Conservation (phyloP, 768 basidiomycete genomes). For the Rhizopogon vulgaris region DNA sequence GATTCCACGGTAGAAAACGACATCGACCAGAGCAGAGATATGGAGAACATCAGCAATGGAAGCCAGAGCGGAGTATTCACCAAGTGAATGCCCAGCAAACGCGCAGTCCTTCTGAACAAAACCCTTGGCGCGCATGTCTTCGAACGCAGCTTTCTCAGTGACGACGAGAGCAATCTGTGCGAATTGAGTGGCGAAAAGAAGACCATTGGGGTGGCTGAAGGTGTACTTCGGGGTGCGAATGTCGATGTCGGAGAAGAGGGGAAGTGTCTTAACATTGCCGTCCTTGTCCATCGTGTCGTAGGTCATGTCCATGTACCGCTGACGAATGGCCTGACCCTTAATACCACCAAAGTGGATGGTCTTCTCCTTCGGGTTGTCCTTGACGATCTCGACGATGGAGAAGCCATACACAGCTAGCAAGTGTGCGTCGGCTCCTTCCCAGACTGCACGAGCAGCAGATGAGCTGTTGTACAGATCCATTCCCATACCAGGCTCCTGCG, state of each 20-base stretch:
- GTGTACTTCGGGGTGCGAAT: conserved; percentile 93
- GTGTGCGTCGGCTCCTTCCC: conserved; percentile 95
- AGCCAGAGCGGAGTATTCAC: conserved; percentile 97
- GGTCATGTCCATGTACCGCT: conserved; percentile 99
- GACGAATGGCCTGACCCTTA: conserved; percentile 96
- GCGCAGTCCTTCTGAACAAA: conserved; percentile 89
- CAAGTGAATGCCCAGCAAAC: conserved; percentile 96
- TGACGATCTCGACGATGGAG: conserved; percentile 98
- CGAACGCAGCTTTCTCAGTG: conserved; percentile 96
- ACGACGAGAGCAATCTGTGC: conserved; percentile 98
- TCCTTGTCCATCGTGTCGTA: conserved; percentile 97
- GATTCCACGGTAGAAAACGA: conserved; percentile 99
- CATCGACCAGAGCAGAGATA: conserved; percentile 91
- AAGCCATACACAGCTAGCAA: conserved; percentile 94
- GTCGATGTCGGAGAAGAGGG: conserved; percentile 94
- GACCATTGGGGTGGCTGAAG: conserved; percentile 94
- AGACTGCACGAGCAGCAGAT: conserved; percentile 91
- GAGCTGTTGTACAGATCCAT: conserved; percentile 96
- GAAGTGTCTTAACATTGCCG: conserved; percentile 91
- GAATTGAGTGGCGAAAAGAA: conserved; percentile 97
- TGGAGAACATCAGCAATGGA: conserved; percentile 96
- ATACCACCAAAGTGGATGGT: conserved; percentile 99
- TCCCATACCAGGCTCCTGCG: conserved; percentile 97
- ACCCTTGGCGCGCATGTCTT: conserved; percentile 96
- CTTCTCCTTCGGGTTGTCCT: conserved; percentile 96